A percentile compares a stretch with the other conserved stretches of the same genome.
These are phyloP conservation scores for Chaetoceros muelleri DNA, from an alignment of 108 stramenopile genomes.

Conservation along the genomic window DNA sequence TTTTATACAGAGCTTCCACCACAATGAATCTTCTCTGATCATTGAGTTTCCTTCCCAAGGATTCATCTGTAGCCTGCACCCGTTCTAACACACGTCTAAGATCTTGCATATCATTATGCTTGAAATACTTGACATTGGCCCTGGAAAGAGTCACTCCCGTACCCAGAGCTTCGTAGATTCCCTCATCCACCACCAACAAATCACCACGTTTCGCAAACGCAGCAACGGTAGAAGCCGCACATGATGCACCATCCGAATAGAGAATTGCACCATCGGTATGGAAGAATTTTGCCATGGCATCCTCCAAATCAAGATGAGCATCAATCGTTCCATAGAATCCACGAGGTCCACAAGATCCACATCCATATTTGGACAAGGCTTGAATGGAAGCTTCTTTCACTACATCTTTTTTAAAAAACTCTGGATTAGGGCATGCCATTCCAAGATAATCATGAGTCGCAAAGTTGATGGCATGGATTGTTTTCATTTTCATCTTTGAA, in stretches of 20 bases:
- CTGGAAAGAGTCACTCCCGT: constrained; percentile 86
- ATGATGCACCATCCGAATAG: constrained; percentile 92
- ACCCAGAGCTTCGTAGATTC: constrained; percentile 78
- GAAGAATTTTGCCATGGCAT: constrained; percentile 68
- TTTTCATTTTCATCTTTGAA: constrained; percentile 16
- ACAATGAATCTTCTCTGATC: constrained; percentile 96
- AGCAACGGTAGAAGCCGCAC: constrained; percentile 80
- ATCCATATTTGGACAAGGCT: constrained; percentile 80
- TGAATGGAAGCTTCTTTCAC: constrained; percentile 48
- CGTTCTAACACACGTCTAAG: constrained; percentile 81
- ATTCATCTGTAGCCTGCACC: constrained; percentile 59
- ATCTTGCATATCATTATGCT: constrained; percentile 96
- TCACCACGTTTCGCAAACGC: constrained; percentile 98
- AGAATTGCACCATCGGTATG: constrained; percentile 87
- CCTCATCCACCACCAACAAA: constrained; percentile 89
- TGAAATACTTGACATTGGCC: constrained; percentile 84
- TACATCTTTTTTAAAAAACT: not conserved
- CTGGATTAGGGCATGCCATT: constrained; percentile 19
- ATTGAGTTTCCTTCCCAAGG: constrained; percentile 50
- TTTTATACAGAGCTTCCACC: constrained; percentile 94
- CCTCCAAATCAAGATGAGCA: constrained; percentile 84
- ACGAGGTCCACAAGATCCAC: constrained; percentile 97
- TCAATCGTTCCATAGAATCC: constrained; percentile 99
- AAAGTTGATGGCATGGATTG: constrained; percentile 73
- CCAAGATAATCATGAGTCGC: constrained; percentile 71